phyloP scores from a whole-genome alignment of 1,284 basidiomycete species.

The Fomitopsis palustris region DNA sequence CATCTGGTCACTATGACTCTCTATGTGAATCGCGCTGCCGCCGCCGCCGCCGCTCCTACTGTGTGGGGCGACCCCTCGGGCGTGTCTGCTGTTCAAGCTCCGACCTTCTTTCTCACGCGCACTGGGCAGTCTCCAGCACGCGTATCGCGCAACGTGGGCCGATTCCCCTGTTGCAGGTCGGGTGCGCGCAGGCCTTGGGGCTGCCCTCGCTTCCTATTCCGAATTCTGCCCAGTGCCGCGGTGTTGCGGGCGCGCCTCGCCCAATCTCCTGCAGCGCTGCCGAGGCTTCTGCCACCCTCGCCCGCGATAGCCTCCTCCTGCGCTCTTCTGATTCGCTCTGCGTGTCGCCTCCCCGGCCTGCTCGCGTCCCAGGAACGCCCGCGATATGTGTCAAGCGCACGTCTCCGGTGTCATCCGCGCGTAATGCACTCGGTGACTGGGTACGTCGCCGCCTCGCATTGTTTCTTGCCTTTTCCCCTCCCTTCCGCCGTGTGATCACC shows the following conservation, averaged over 20 bases:
- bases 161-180: not conserved
- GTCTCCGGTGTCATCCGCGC: not conserved
- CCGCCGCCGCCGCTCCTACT: not conserved
- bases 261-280: not conserved
- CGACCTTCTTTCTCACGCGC: not conserved
- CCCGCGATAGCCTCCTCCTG: not conserved
- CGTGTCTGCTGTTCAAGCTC: not conserved
- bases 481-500: not conserved
- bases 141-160: not conserved
- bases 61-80: not conserved
- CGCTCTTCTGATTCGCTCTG: not conserved
- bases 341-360: not conserved
- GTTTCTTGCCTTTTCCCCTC: not conserved
- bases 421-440: not conserved
- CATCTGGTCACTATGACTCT: not conserved
- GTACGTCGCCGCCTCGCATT: not conserved
- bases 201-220: not conserved
- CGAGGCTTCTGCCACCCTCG: not conserved
- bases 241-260: not conserved
- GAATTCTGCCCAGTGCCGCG: not conserved
- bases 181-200: not conserved
- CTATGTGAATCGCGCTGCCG: not conserved
- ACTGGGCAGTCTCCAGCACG: not conserved
- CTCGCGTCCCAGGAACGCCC: not conserved
- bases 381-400: not conserved